Percentiles rank a stretch among this genome's conserved stretches.
Conservation (phyloP, 2,329 filamentous ascomycete species). For the Penicillium glabrum region DNA sequence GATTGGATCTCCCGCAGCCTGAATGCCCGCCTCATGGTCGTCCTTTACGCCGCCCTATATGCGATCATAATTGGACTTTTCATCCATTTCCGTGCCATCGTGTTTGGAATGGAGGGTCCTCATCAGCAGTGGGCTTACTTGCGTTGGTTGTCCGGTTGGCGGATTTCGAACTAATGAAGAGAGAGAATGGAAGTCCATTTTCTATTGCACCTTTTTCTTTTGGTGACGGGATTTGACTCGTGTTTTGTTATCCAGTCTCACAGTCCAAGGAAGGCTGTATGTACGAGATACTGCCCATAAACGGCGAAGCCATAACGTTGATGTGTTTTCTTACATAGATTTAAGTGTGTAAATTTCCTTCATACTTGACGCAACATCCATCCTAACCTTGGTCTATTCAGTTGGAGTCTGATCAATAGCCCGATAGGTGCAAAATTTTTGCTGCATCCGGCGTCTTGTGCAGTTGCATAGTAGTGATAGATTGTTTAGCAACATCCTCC, state of each 20-base stretch:
- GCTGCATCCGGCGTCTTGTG: neutral
- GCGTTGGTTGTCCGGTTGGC: slow-evolving; percentile 91
- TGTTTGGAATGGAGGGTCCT: slow-evolving; percentile 89
- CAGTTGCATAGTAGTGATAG: neutral
- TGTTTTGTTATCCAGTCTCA: neutral
- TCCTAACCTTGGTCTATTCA: neutral
- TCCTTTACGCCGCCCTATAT: slow-evolving; percentile 74
- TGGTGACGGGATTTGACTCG: neutral
- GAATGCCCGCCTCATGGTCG: slow-evolving; percentile 62
- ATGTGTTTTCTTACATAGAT: neutral
- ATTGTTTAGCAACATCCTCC: slow-evolving; percentile 37
- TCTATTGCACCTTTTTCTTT: neutral
- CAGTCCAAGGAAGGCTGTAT: neutral
- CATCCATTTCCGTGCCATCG: slow-evolving; percentile 86
- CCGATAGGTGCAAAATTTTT: neutral
- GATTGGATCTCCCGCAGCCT: slow-evolving; percentile 78
- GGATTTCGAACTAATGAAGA: slow-evolving; percentile 63
- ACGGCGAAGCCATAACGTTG: neutral
- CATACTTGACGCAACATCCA: neutral
- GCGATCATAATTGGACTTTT: slow-evolving; percentile 75
- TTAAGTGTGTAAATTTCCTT: neutral
- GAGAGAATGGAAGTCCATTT: neutral
- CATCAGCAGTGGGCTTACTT: slow-evolving; percentile 85
- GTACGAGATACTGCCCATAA: neutral
- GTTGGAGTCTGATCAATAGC: neutral